phyloP scores from a whole-genome alignment of 2,329 filamentous ascomycete species.

The Cadophora sp. region DNA sequence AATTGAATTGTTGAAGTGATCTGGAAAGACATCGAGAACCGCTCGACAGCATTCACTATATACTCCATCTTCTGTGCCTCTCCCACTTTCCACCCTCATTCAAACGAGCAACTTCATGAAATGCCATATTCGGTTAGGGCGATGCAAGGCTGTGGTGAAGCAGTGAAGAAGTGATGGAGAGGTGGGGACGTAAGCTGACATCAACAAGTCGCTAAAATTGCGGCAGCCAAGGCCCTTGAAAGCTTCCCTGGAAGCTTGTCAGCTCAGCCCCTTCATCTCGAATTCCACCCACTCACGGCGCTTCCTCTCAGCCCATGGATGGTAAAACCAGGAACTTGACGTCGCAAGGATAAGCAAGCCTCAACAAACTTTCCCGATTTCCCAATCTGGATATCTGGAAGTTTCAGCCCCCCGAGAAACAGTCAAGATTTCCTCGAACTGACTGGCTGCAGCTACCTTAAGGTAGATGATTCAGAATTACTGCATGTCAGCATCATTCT shows the following conservation, averaged over 20 bases:
- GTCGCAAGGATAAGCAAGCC: too few relatives aligned
- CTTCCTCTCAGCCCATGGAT: background rate
- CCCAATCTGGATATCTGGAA: too few relatives aligned
- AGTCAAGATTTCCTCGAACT: too few relatives aligned
- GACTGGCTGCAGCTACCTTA: too few relatives aligned
- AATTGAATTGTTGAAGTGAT: background rate
- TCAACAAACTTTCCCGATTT: too few relatives aligned
- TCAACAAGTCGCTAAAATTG: background rate
- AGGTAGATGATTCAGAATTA: too few relatives aligned
- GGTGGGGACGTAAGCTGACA: background rate
- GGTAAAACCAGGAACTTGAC: too few relatives aligned
- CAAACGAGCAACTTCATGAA: background rate
- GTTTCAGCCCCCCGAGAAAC: background rate
- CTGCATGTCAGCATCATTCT: too few relatives aligned
- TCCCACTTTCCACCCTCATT: background rate
- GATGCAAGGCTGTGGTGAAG: background rate
- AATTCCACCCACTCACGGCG: background rate
- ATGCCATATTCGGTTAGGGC: background rate
- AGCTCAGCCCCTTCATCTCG: background rate
- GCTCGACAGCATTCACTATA: background rate
- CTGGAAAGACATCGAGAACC: background rate
- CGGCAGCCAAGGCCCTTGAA: background rate
- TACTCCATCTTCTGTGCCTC: constrained; percentile 1
- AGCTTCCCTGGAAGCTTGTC: background rate
- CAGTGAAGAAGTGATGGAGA: background rate